Conservation (phyloP, 495 filamentous ascomycete species). For the Annulohypoxylon stygium region DNA sequence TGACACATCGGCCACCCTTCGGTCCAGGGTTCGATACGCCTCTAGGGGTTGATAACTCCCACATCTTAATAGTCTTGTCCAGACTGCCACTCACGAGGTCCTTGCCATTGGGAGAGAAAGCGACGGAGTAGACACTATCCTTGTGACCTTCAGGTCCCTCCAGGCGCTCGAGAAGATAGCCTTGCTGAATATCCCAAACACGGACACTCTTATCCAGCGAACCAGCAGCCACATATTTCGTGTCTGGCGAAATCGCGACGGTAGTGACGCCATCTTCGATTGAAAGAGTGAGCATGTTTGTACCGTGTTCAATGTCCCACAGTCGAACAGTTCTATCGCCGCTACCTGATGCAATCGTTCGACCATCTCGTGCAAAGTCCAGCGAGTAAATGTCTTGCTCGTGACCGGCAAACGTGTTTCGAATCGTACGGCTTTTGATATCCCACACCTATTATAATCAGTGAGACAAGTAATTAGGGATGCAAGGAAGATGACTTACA, state of each 20-base stretch:
- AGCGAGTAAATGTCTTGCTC: constrained; percentile 96
- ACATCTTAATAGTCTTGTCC: constrained; percentile 96
- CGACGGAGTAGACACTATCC: constrained; percentile 92
- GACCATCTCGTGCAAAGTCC: constrained; percentile 88
- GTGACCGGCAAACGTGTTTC: constrained; percentile 85
- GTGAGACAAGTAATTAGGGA: constrained; percentile 5
- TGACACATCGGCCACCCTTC: constrained; percentile 84
- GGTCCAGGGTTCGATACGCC: constrained; percentile 71
- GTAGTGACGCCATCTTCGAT: constrained; percentile 94
- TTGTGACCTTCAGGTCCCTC: constrained; percentile 90
- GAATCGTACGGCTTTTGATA: constrained; percentile 79
- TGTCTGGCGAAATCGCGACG: constrained; percentile 90
- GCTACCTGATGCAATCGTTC: constrained; percentile 88
- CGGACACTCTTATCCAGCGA: constrained; percentile 92
- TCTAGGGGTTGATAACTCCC: constrained; percentile 82
- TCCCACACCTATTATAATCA: constrained; percentile 80
- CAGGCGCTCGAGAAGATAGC: constrained; percentile 84
- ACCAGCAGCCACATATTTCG: constrained; percentile 86
- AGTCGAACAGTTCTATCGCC: constrained; percentile 89
- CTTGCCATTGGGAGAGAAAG: constrained; percentile 88
- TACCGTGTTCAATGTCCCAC: constrained; percentile 85
- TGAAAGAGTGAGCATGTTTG: constrained; percentile 79
- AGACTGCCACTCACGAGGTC: constrained; percentile 90
- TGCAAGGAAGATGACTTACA: constrained; percentile 64
- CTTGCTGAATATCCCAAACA: constrained; percentile 86